These are phyloP conservation scores for Pelargonium fulgidum DNA, from an alignment of 441 rosid genomes.

Conservation along the genomic window DNA sequence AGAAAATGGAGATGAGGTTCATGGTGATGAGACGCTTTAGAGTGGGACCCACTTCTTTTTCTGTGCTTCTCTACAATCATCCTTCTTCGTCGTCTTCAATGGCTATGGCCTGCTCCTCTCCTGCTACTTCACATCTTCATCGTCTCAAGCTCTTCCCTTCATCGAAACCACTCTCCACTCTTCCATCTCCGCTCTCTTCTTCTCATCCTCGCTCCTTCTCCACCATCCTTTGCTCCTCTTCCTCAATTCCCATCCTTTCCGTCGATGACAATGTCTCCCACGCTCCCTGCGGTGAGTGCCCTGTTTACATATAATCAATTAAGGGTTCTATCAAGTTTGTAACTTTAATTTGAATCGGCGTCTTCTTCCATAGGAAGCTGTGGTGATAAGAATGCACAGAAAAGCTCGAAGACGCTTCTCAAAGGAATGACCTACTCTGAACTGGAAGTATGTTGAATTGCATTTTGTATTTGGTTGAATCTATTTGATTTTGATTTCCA, in stretches of 20 bases:
- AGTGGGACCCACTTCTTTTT: slow-evolving; percentile 17
- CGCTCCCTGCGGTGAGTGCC: slow-evolving; percentile 16
- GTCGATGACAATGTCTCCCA: slow-evolving; percentile 25
- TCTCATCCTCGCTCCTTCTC: slow-evolving; percentile 26
- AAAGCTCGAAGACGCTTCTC: slow-evolving; percentile 42
- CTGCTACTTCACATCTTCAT: slow-evolving; percentile 14
- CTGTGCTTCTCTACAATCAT: slow-evolving; percentile 11
- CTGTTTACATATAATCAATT: not conserved
- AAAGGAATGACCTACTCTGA: slow-evolving; percentile 63
- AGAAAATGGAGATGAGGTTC: slow-evolving; percentile 37
- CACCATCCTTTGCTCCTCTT: slow-evolving; percentile 20
- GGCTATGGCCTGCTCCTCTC: slow-evolving; percentile 24
- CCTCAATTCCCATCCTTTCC: slow-evolving; percentile 24
- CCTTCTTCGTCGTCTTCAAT: slow-evolving; percentile 12
- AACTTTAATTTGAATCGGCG: not conserved
- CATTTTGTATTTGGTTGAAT: not conserved
- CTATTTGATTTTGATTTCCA: not conserved
- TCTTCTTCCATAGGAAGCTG: slow-evolving; percentile 14
- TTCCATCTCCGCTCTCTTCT: slow-evolving; percentile 21
- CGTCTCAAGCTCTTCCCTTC: slow-evolving; percentile 19
- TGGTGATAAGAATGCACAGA: slow-evolving; percentile 17
- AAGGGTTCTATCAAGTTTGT: not conserved
- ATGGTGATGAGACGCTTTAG: slow-evolving; percentile 46
- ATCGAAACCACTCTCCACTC: slow-evolving; percentile 8
- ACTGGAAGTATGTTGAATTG: slow-evolving; percentile 45